Evolutionary conservation across 2,329 filamentous ascomycete species (phyloP), one percentile per base, ranked within the genome.

Genomic region (Nemania bipapillata): DNA sequence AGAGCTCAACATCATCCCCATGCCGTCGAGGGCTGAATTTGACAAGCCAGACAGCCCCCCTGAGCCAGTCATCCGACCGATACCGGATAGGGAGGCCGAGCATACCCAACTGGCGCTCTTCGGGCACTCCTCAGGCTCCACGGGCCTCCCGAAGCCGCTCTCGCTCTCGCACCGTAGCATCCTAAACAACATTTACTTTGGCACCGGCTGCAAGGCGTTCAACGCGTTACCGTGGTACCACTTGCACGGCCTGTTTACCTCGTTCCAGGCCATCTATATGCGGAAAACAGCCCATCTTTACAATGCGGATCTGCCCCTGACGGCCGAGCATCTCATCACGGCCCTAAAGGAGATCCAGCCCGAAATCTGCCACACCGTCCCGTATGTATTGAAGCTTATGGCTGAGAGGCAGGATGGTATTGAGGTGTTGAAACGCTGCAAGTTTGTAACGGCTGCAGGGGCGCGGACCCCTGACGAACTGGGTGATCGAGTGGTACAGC

Each of bases 41-140:
- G 75, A 76, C 63, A 73, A 63, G 49, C 70, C 73, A 1, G 71
- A 52, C 22, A 50, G 26, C 6, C 65, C 69, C 17, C 15, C 59
- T 5, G 68, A 73, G 20, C 74, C 75, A 2, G 76, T 77, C 40
- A 12, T 66, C 2, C 72, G 76, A 7, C 66, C 66, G 7, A 76
- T 77, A 22, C 63, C 61, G 26, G 72, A 76, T 52, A 70, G 68
- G 69, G 26, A 79, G 74, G 56, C 70, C 40, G 70, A 81, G 71
- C 72, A 77, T 45, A 20, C 73, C 58, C 79, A 79, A 55, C 70
- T 78, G 0, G 79, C 79, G 0, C 70, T 84, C 35, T 83, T 84
- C 30, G 77, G 81, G 47, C 84, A 85, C 69, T 85, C 83, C 0
- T 85, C 83, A 0, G 84, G 84, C 0, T 84, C 83, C 1, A 85